Conservation (phyloP, 2,329 filamentous ascomycete species). For the Basipetospora sp. region DNA sequence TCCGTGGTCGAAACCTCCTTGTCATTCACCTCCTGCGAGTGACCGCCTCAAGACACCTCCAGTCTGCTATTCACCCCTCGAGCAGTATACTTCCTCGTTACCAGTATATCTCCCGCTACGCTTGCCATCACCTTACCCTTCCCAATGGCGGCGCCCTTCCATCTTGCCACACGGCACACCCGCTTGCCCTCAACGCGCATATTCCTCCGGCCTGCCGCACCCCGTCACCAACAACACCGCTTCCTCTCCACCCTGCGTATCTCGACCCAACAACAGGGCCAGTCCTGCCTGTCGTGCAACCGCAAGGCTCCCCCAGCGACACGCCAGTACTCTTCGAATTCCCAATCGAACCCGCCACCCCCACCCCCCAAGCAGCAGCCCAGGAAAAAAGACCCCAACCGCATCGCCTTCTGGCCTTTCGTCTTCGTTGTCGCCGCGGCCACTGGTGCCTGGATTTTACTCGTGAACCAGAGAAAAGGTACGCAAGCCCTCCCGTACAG, state of each 20-base stretch:
- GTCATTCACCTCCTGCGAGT: too few relatives aligned
- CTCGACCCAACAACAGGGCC: neutral
- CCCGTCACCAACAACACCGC: slow-evolving; percentile 2
- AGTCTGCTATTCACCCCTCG: too few relatives aligned
- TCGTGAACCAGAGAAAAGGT: slow-evolving; percentile 37
- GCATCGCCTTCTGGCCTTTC: slow-evolving; percentile 37
- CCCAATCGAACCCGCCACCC: neutral
- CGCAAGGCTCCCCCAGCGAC: neutral
- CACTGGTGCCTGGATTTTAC: slow-evolving; percentile 32
- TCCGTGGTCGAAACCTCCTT: too few relatives aligned
- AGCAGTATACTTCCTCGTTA: too few relatives aligned
- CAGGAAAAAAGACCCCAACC: slow-evolving; percentile 4
- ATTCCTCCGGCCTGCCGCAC: slow-evolving; percentile 1
- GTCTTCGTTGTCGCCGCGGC: slow-evolving; percentile 33
- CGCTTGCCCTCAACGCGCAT: neutral
- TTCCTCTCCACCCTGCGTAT: neutral
- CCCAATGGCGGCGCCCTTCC: slow-evolving; percentile 5
- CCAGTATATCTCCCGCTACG: too few relatives aligned
- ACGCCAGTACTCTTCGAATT: slow-evolving; percentile 4
- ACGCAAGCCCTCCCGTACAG: slow-evolving; percentile 7
- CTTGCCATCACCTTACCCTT: too few relatives aligned
- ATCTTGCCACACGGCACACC: slow-evolving; percentile 2
- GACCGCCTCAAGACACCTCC: too few relatives aligned
- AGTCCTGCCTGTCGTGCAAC: neutral
- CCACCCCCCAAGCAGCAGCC: neutral